phyloP scores from a whole-genome alignment of 1,284 basidiomycete species.

The Tilletiaria anomala region DNA sequence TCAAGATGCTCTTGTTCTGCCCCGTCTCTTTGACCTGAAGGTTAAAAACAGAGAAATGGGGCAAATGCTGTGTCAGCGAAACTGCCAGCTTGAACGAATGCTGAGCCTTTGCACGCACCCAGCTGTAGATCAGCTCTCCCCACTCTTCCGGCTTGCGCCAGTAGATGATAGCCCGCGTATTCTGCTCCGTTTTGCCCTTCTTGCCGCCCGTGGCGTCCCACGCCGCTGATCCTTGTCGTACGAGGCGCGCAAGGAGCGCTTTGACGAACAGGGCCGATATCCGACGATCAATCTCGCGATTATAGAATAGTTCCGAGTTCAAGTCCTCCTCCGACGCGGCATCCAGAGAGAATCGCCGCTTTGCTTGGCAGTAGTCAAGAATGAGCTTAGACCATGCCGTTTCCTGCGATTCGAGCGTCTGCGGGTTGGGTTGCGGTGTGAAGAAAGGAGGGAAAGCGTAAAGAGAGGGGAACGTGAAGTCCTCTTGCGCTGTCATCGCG shows the following conservation, averaged over 20 bases:
- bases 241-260: neutral
- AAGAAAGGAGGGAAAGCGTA: constrained; percentile 49
- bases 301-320: constrained; percentile 3
- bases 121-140: constrained; percentile 45
- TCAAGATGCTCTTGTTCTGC: constrained; percentile 45
- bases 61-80: too few relatives aligned
- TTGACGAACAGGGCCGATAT: neutral
- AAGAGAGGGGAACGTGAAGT: constrained; percentile 43
- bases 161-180: constrained; percentile 41
- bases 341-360: constrained; percentile 42
- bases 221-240: neutral
- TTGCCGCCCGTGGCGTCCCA: neutral
- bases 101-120: constrained; percentile 36
- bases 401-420: constrained; percentile 43
- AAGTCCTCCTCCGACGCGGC: constrained; percentile 30
- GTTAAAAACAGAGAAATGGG: neutral
- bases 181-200: neutral
- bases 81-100: too few relatives aligned
- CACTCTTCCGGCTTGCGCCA: constrained; percentile 47
- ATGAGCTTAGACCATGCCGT: constrained; percentile 43
- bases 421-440: constrained; percentile 46
- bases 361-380: constrained; percentile 40
- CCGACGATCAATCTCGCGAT: constrained; percentile 1
- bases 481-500: too few relatives aligned
- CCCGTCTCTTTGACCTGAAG: constrained; percentile 44